Evolutionary conservation across 2,329 filamentous ascomycete species (phyloP).

Genomic region (Monosporascus cannonballus): DNA sequence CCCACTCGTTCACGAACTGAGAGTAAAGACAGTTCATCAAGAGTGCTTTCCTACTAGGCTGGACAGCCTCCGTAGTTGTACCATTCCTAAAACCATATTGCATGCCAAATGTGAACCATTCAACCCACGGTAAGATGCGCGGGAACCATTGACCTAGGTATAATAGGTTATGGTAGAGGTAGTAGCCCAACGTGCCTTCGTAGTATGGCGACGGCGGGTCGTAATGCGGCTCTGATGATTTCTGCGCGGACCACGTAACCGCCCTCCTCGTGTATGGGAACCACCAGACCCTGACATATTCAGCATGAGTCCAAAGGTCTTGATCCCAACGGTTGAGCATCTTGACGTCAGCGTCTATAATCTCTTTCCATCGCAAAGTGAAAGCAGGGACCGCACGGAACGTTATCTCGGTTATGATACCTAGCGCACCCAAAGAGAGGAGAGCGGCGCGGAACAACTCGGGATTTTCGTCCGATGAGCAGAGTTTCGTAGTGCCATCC

Average conservation of each 20-base stretch:
- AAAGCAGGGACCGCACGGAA: constrained; percentile 75
- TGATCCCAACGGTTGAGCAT: constrained; percentile 67
- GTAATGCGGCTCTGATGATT: constrained; percentile 56
- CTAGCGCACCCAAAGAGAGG: constrained; percentile 80
- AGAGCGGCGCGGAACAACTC: constrained; percentile 86
- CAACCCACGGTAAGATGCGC: constrained; percentile 75
- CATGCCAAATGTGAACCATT: constrained; percentile 97
- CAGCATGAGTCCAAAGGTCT: constrained; percentile 73
- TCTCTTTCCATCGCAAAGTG: constrained; percentile 82
- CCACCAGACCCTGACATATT: constrained; percentile 97
- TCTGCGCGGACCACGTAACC: constrained; percentile 84
- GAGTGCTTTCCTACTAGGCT: constrained; percentile 72
- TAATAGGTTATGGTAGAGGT: constrained; percentile 87
- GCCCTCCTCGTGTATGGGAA: constrained; percentile 85
- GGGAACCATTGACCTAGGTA: constrained; percentile 74
- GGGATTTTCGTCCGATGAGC: constrained; percentile 61
- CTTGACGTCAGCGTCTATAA: constrained; percentile 61
- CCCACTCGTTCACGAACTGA: constrained; percentile 99
- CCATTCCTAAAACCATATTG: constrained; percentile 85
- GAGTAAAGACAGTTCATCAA: constrained; percentile 97
- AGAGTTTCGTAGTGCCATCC: constrained; percentile 67
- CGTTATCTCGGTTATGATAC: constrained; percentile 85
- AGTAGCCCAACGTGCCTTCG: constrained; percentile 74
- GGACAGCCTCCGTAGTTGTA: constrained; percentile 64
- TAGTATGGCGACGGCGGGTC: constrained; percentile 68